phyloP scores from a whole-genome alignment of 164 flowering plant species.

The Nymphaea colorata region DNA sequence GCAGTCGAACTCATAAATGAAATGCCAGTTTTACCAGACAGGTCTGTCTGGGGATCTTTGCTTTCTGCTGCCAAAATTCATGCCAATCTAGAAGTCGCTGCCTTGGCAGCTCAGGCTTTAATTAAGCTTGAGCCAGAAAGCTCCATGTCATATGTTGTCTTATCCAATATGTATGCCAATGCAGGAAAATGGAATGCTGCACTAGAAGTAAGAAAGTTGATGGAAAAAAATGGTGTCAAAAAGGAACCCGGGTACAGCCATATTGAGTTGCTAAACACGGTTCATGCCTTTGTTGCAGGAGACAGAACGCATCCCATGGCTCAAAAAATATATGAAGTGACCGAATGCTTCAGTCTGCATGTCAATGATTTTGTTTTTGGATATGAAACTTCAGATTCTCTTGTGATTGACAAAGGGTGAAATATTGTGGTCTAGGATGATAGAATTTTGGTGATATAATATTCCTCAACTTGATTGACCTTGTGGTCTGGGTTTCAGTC shows the following conservation, averaged over 20 bases:
- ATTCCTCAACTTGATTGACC: too few relatives aligned
- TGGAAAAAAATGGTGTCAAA: slow-evolving; percentile 4
- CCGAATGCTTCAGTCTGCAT: slow-evolving; percentile 8
- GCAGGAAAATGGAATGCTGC: slow-evolving; percentile 11
- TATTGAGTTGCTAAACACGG: slow-evolving; percentile 6
- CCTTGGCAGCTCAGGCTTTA: slow-evolving; percentile 10
- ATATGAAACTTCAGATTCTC: background rate
- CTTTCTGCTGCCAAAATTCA: slow-evolving; percentile 12
- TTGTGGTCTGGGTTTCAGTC: too few relatives aligned
- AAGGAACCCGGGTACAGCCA: slow-evolving; percentile 11
- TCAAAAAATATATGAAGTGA: slow-evolving; percentile 8
- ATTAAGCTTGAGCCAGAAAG: slow-evolving; percentile 9
- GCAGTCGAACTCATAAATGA: slow-evolving; percentile 5
- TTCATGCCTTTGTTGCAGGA: slow-evolving; percentile 8
- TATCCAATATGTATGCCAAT: slow-evolving; percentile 8
- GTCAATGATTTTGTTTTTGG: slow-evolving; percentile 5
- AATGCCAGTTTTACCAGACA: slow-evolving; percentile 10
- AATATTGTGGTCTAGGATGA: too few relatives aligned
- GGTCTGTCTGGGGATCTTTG: slow-evolving; percentile 14
- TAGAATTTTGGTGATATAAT: too few relatives aligned
- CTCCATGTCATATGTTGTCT: slow-evolving; percentile 5
- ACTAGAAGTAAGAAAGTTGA: slow-evolving; percentile 4
- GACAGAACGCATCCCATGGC: slow-evolving; percentile 8
- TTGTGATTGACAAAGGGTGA: background rate
- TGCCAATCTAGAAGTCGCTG: slow-evolving; percentile 6